Percentiles rank a stretch among this genome's conserved stretches.
Evolutionary conservation across 495 filamentous ascomycete genomes (phyloP).

Genomic region (Haplographium delicatum): DNA sequence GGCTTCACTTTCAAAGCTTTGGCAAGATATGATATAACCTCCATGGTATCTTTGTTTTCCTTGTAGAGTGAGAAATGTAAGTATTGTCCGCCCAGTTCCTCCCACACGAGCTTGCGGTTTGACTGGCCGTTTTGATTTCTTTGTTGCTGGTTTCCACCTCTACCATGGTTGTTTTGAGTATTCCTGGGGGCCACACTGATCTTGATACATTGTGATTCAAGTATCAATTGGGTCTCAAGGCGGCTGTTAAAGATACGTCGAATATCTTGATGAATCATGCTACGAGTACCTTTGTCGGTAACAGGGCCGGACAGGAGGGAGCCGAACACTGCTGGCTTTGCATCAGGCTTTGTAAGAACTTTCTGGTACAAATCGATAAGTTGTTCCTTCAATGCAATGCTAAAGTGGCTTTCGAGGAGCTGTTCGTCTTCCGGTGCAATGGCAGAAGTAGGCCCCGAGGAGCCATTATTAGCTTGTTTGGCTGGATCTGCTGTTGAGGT

Average conservation of each 20-base stretch:
- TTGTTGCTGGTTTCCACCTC: constrained; percentile 21
- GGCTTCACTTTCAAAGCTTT: constrained; percentile 61
- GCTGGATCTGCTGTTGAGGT: neutral
- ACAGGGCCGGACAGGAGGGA: constrained; percentile 31
- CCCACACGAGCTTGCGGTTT: constrained; percentile 25
- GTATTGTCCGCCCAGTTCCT: constrained; percentile 62
- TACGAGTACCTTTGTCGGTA: constrained; percentile 54
- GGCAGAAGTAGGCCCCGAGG: too few relatives aligned
- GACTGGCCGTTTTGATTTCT: constrained; percentile 11
- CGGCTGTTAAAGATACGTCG: constrained; percentile 63
- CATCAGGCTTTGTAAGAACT: constrained; percentile 36
- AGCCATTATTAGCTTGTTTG: neutral
- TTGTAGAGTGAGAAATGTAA: constrained; percentile 95
- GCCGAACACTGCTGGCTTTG: constrained; percentile 21
- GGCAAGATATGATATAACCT: constrained; percentile 68
- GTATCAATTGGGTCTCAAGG: constrained; percentile 59
- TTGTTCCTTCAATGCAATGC: constrained; percentile 33
- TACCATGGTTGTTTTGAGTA: constrained; percentile 18
- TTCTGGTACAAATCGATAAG: constrained; percentile 41
- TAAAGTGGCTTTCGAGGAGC: constrained; percentile 42
- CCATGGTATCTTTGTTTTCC: constrained; percentile 98
- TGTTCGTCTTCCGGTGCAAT: constrained; percentile 45
- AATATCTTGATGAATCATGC: constrained; percentile 57
- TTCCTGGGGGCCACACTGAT: constrained; percentile 45
- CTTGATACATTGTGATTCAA: constrained; percentile 51